A percentile compares a stretch with the other conserved stretches of the same genome.
phyloP scores from a whole-genome alignment of 1,284 basidiomycete species.

The Trametes polyzona region DNA sequence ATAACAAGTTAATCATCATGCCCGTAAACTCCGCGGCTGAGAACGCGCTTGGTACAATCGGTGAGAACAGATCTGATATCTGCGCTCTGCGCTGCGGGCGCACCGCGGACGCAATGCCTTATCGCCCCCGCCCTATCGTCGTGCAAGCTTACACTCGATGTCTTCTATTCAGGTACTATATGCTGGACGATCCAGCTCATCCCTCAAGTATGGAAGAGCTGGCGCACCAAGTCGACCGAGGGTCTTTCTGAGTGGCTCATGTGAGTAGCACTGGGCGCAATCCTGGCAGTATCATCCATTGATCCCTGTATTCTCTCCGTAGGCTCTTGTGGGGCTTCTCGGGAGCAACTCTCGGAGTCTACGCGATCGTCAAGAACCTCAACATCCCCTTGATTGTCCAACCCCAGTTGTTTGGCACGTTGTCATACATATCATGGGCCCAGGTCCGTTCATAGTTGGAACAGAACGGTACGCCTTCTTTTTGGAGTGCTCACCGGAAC shows the following conservation, averaged over 20 bases:
- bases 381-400: conserved; percentile 79
- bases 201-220: conserved; percentile 80
- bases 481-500: background rate
- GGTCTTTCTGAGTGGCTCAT: conserved; percentile 76
- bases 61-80: conserved; percentile 2
- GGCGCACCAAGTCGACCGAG: conserved; percentile 70
- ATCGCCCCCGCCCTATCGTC: too few species aligned
- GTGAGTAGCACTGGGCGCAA: conserved; percentile 40
- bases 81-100: background rate
- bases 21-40: background rate
- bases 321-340: conserved; percentile 73
- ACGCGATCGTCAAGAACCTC: conserved; percentile 67
- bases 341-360: conserved; percentile 69
- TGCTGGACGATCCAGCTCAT: conserved; percentile 73
- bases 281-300: too few species aligned
- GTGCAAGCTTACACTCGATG: too few species aligned
- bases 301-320: too few species aligned
- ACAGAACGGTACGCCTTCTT: background rate
- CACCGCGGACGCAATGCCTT: too few species aligned
- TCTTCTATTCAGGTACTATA: conserved; percentile 53
- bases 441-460: conserved; percentile 39
- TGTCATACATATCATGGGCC: conserved; percentile 68
- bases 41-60: background rate
- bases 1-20: too few species aligned
- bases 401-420: conserved; percentile 71